These are phyloP conservation scores for Oryza punctata DNA, from an alignment of 176 grass and related monocot genomes.

Conservation along the genomic window DNA sequence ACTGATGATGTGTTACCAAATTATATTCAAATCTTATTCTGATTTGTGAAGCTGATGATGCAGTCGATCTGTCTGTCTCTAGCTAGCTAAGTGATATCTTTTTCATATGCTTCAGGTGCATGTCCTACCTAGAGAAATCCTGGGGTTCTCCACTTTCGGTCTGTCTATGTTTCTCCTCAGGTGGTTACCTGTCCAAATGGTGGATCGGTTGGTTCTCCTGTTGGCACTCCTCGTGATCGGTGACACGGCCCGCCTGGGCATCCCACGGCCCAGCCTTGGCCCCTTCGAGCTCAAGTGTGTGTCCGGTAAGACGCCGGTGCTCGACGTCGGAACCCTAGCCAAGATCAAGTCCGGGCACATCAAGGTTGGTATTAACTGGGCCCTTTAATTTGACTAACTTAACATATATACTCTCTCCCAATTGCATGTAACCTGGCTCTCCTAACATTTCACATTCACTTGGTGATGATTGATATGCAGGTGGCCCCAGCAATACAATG, in stretches of 20 bases:
- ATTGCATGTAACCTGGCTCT: background rate
- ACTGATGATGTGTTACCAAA: background rate
- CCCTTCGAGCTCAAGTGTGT: constrained; percentile 69
- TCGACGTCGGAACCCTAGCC: constrained; percentile 75
- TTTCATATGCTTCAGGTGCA: constrained; percentile 54
- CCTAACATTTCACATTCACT: background rate
- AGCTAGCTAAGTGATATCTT: constrained; percentile 2
- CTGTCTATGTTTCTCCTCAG: constrained; percentile 64
- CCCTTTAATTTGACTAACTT: background rate
- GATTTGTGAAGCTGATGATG: background rate
- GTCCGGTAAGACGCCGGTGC: constrained; percentile 79
- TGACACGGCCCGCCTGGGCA: constrained; percentile 53
- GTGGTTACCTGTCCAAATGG: constrained; percentile 44
- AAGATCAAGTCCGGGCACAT: constrained; percentile 84
- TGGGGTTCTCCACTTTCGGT: constrained; percentile 77
- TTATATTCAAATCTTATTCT: background rate
- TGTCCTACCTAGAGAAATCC: constrained; percentile 75
- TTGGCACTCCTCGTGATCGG: constrained; percentile 55
- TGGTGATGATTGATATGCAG: constrained; percentile 14
- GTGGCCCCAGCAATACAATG: constrained; percentile 55
- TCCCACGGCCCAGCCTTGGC: constrained; percentile 65
- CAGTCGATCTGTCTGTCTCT: constrained; percentile 2
- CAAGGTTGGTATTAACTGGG: constrained; percentile 36
- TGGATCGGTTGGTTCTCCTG: constrained; percentile 65
- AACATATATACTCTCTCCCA: background rate